These are phyloP conservation scores for Aspergillus ellipticus DNA, from an alignment of 495 filamentous ascomycete species.

Conservation along the genomic window DNA sequence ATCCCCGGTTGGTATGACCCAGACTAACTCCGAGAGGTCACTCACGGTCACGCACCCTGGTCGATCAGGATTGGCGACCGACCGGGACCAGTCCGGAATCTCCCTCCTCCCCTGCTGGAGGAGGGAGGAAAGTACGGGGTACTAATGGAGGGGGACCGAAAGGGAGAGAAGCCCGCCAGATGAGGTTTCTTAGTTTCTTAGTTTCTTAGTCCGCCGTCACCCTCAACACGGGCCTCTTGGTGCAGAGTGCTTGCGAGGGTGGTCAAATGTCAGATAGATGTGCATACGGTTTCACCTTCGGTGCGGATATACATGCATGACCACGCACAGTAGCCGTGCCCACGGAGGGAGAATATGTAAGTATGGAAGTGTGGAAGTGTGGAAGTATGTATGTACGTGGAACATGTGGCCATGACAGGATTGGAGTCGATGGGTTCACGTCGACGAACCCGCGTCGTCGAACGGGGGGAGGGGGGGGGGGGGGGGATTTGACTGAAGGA, in stretches of 20 bases:
- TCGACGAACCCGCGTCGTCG: no score
- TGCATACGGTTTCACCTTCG: constrained; percentile 9
- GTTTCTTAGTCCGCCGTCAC: constrained; percentile 1
- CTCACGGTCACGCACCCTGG: not conserved
- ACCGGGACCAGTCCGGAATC: not conserved
- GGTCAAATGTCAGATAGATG: not conserved
- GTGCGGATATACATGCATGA: constrained; percentile 4
- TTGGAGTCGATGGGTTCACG: not conserved
- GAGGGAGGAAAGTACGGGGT: no score
- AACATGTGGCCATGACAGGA: not conserved
- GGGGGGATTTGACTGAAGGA: not conserved
- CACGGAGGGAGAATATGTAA: no score
- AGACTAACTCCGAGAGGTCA: not conserved
- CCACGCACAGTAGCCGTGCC: not conserved
- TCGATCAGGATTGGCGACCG: constrained; percentile 1
- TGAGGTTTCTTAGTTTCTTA: no score
- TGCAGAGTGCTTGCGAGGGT: constrained; percentile 17
- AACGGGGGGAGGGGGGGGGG: no score
- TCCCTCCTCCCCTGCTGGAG: not conserved
- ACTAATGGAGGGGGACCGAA: no score
- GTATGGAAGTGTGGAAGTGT: no score
- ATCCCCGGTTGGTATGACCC: not conserved
- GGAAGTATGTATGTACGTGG: not conserved
- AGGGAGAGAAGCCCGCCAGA: no score
- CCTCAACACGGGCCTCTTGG: constrained; percentile 20